A percentile compares a stretch with the other conserved stretches of the same genome.
These are phyloP conservation scores for Corrigiola litoralis DNA, from an alignment of 179 eudicot species.

Conservation along the genomic window DNA sequence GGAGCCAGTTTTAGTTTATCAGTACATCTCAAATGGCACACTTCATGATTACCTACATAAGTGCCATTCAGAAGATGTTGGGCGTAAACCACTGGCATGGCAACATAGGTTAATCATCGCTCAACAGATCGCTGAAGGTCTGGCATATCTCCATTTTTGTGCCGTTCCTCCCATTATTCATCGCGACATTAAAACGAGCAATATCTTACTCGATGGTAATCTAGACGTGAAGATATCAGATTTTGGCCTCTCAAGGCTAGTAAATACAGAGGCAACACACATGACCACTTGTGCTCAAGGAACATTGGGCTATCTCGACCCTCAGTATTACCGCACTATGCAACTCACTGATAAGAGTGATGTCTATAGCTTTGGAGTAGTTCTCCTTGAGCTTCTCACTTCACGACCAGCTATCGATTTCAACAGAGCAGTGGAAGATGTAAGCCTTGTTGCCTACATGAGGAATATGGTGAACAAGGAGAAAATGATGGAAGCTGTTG, in stretches of 20 bases:
- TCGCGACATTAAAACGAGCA: slow-evolving; percentile 62
- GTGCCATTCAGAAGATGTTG: background rate
- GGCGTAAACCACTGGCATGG: slow-evolving; percentile 37
- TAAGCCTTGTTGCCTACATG: slow-evolving; percentile 42
- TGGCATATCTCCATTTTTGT: slow-evolving; percentile 55
- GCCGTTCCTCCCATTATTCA: slow-evolving; percentile 48
- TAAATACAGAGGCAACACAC: slow-evolving; percentile 50
- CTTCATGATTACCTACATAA: slow-evolving; percentile 52
- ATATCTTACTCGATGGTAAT: slow-evolving; percentile 47
- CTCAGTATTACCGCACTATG: slow-evolving; percentile 56
- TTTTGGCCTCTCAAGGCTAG: slow-evolving; percentile 63
- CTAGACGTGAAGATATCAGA: slow-evolving; percentile 62
- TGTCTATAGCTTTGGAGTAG: slow-evolving; percentile 67
- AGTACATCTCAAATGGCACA: slow-evolving; percentile 61
- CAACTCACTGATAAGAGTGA: slow-evolving; percentile 68
- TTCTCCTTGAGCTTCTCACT: slow-evolving; percentile 46
- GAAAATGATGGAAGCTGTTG: slow-evolving; percentile 34
- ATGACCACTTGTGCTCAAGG: slow-evolving; percentile 72
- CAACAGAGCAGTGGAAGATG: slow-evolving; percentile 37
- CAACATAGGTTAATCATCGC: slow-evolving; percentile 53
- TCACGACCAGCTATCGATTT: slow-evolving; percentile 45
- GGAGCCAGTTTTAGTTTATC: slow-evolving; percentile 41
- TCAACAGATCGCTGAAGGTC: slow-evolving; percentile 49
- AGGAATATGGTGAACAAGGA: slow-evolving; percentile 22
- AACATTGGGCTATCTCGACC: slow-evolving; percentile 71